These are phyloP conservation scores for Mucor plumbeus DNA, from an alignment of 371 early-diverging fungal species.

Conservation along the genomic window DNA sequence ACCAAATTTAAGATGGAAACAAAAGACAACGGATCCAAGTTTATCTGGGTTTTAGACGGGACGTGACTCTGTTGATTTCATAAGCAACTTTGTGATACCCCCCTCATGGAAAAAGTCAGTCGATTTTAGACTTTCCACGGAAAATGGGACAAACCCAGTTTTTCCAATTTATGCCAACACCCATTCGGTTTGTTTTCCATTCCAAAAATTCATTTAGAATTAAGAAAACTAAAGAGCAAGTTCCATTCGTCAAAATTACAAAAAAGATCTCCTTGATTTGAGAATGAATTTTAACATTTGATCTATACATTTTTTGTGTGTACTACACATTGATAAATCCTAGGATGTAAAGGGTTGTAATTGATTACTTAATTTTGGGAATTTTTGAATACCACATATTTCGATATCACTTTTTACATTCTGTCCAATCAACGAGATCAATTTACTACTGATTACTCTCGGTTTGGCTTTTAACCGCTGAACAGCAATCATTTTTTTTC, in stretches of 20 bases:
- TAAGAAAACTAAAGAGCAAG: not conserved
- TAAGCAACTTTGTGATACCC: conserved; percentile 26
- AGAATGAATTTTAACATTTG: too few relatives aligned
- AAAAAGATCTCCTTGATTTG: too few relatives aligned
- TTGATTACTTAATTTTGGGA: not conserved
- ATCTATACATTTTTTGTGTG: not conserved
- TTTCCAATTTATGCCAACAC: conserved; percentile 8
- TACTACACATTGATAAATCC: not conserved
- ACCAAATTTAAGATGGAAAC: not conserved
- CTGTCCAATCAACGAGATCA: conserved; percentile 1
- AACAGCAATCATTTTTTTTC: too few relatives aligned
- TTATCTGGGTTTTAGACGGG: conserved; percentile 21
- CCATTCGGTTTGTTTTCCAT: not conserved
- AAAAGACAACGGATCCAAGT: not conserved
- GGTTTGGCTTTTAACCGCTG: conserved; percentile 6
- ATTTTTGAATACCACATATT: not conserved
- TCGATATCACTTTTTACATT: not conserved
- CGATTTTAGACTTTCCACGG: conserved; percentile 12
- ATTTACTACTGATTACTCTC: not conserved
- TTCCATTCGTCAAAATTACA: too few relatives aligned
- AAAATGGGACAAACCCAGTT: conserved; percentile 9
- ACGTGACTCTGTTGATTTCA: conserved; percentile 35
- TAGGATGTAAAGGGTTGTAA: not conserved
- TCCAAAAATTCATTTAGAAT: not conserved
- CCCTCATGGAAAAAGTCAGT: conserved; percentile 12